Evolutionary conservation across 1,284 basidiomycete genomes (phyloP), one percentile per base, ranked within the genome.

Genomic region (Trametes hirsuta): DNA sequence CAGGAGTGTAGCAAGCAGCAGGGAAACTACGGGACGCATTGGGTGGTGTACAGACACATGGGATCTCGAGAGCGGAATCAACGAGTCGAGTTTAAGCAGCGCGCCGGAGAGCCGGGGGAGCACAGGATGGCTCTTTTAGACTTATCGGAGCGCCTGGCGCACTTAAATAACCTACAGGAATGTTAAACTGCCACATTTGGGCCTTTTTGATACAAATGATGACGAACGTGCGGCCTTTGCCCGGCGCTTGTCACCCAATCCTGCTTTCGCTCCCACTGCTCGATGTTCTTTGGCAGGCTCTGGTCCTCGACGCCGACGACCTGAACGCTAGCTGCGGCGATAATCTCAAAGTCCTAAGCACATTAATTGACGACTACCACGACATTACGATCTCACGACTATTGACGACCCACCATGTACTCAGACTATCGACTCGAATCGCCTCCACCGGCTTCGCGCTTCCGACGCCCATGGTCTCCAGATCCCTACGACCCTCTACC

Each of bases 401-500:
- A 12, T 65, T 62, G 53, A 71, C 66, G 56, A 63, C 39, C 78
- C 74, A 73, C 36, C 68, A 68, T 63, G 55, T 74, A 74, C 66
- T 67, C 76, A 54, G 65, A 75, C 60, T 73, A 77, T 59, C 72
- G 73, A 64, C 81, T 84, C 62, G 81, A 84, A 67, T 75, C 79
- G 53, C 83, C 81, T 48, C 81, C 82, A n/a, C 83, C 82, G 5
- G 69, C 71, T 55, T 83, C 84, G 34, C 81, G 80, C 46, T 74
- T 76, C 61, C 75, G 73, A 48, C 70, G 85, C 25, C 86, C 86
- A 59, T 87, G 86, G 86, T 87, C 86, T 55, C 86, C 85, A 63
- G 82, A 85, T 69, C 82, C 84, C 42, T 82, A 82, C 68, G 81
- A 85, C 53, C 77, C 80, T 35, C 76, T 77, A 55, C 81, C 84